Percentiles rank a stretch among this genome's conserved stretches.
phyloP scores from a whole-genome alignment of 148 eudicot species.

The Vaccinium macrocarpon region DNA sequence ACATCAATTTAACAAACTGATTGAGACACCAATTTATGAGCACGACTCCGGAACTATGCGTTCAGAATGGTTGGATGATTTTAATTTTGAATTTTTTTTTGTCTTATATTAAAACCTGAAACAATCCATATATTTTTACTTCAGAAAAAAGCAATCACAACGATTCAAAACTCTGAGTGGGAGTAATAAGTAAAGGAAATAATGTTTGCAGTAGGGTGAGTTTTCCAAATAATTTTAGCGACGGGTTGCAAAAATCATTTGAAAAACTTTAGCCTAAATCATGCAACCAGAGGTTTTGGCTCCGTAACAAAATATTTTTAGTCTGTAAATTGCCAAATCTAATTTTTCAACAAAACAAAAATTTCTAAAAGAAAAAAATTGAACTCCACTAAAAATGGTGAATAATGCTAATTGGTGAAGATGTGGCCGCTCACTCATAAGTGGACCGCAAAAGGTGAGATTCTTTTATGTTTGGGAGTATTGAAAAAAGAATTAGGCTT shows the following conservation, averaged over 20 bases:
- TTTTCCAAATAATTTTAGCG: too few species aligned
- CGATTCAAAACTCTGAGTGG: not conserved
- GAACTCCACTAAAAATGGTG: not conserved
- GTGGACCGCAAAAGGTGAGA: conserved; percentile 12
- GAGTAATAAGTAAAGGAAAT: not conserved
- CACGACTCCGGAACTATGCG: not conserved
- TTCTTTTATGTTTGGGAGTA: not conserved
- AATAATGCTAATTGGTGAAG: too few species aligned
- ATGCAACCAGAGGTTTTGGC: not conserved
- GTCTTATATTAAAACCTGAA: not conserved
- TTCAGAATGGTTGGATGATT: not conserved
- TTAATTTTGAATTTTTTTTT: not conserved
- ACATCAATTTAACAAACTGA: not conserved
- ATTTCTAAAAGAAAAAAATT: not conserved
- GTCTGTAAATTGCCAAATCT: not conserved
- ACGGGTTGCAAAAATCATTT: too few species aligned
- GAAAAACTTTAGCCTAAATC: not conserved
- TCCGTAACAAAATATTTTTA: not conserved
- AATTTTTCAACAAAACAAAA: not conserved
- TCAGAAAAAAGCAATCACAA: too few species aligned
- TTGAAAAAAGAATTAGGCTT: not conserved
- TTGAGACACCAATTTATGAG: not conserved
- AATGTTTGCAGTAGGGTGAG: too few species aligned
- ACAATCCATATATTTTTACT: not conserved
- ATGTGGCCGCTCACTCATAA: conserved; percentile 1